These are phyloP conservation scores for Westerdykella sp. DNA, from an alignment of 2,329 filamentous ascomycete genomes.

Conservation along the genomic window DNA sequence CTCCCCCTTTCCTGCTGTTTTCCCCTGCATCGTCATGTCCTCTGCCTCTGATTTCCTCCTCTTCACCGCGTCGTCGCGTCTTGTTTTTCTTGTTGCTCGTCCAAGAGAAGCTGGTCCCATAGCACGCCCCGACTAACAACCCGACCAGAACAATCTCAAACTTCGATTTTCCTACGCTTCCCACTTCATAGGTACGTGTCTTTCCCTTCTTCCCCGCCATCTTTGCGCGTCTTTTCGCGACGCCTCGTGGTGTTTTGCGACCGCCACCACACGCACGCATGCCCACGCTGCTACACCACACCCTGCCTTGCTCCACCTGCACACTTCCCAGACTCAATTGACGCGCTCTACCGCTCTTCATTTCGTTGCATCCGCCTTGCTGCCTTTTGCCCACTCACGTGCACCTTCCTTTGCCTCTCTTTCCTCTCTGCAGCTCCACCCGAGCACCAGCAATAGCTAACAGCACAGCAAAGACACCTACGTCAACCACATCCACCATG, in stretches of 20 bases:
- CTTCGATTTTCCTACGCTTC: slow-evolving; percentile 14
- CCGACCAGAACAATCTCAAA: slow-evolving; percentile 17
- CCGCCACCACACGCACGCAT: slow-evolving; percentile 20
- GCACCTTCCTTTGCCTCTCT: slow-evolving; percentile 1
- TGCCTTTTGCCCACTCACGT: slow-evolving; percentile 1
- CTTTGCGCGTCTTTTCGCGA: slow-evolving; percentile 24
- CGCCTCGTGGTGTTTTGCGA: slow-evolving; percentile 28
- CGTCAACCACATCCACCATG: slow-evolving; percentile 45
- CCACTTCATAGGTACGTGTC: slow-evolving; percentile 24
- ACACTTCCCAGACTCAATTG: slow-evolving; percentile 4
- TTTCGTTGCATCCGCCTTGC: not conserved
- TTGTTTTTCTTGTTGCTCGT: slow-evolving; percentile 22
- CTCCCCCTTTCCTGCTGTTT: slow-evolving; percentile 20
- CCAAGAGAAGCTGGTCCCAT: slow-evolving; percentile 15
- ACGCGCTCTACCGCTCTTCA: slow-evolving; percentile 2
- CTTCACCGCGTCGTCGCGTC: slow-evolving; percentile 23
- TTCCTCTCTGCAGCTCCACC: not conserved
- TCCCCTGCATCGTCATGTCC: slow-evolving; percentile 12
- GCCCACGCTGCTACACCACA: slow-evolving; percentile 11
- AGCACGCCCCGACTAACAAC: slow-evolving; percentile 26
- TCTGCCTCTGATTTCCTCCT: slow-evolving; percentile 24
- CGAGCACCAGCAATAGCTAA: no score
- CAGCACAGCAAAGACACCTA: no score
- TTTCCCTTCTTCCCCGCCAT: slow-evolving; percentile 15
- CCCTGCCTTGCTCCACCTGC: slow-evolving; percentile 11